Base-by-base conservation (phyloP, 495 filamentous ascomycete genomes). In the Opeltia flavorubescens region DNA sequence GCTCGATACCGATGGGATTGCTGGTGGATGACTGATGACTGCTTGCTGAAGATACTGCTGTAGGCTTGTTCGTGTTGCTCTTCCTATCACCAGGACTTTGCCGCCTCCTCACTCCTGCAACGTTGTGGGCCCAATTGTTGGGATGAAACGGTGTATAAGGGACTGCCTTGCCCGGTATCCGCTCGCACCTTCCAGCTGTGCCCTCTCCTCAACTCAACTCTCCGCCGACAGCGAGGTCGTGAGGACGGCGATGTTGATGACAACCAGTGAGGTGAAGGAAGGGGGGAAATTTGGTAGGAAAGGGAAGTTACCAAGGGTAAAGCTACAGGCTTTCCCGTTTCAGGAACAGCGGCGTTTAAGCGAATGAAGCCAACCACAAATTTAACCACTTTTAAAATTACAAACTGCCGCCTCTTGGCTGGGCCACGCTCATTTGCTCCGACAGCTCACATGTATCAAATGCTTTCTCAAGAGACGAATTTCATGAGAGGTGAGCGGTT, bases 221-320 rank as follows among this genome's bases (percentile, higher is more conserved):
- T 41, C 38, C 15, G 38, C 38, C 38, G 38, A 41, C 38, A 41
- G 38, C 38, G 38, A 41, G 38, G 38, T 41, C 38, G 34, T 41
- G 38, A 41, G 38, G 38, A 7, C n/a, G 21, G 15, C 38, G 38
- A 41, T 38, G 38, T 23, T 23, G 21, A 12, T 41, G 12, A 8
- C 15, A 24, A n/a, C 38, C 38, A 41, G 38, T 41, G 38, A 41
- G 17, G 38, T 41, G 15, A 21, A 41, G 21, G 38, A 41, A 41
- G 21, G 38, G 38, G n/a, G 7, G 34, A 18, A 38, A 17, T 38
- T 38, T 38, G 34, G 34, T 8, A 7, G 15, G 34, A 15, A 17
- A 7, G 18, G 5, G 21, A 21, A 12, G 15, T 9, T 41, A 17
- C 9, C 21, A 7, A 21, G 38, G 20, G 13, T 17, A 21, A 39